Evolutionary conservation across 2,329 filamentous ascomycete genomes (phyloP), one percentile per base, ranked within the genome.

Genomic region (Cladophialophora yegresii): DNA sequence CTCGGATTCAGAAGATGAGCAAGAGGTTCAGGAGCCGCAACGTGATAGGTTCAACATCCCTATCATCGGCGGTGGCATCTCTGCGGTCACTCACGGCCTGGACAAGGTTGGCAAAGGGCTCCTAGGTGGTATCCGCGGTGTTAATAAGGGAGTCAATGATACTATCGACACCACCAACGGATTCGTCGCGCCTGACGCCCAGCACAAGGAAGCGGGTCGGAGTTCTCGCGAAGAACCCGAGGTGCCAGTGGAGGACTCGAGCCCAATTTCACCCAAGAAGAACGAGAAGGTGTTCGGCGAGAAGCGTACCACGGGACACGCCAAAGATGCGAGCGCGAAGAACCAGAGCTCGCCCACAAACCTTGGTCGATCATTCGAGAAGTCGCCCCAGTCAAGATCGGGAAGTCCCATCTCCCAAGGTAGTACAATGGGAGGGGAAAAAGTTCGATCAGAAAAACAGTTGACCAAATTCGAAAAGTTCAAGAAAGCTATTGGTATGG

Each of bases 51-150:
- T 79, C 26, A 77, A 78, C 4, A 77, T 84, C 54, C 82, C 82
- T 5, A 74, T 83, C 8, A 71, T 84, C 28, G 82, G 81, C 26
- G 77, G 81, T 23, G 83, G 81, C 2, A 73, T 85, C 57, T 81
- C 79, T n/a, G 79, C 78, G 26, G 79, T 86, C 23, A 81, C 82
- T 3, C 77, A 81, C 50, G 80, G 81, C 13, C 74, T 82, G 47
- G 76, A 74, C 20, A 79, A 77, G 61, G 58, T 83, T 33, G 80
- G 80, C 3, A 80, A 77, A 65, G 74, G 77, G 4, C 73, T 83
- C 5, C 71, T 80, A n/a, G 78, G 78, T 30, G 76, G 77, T 2
- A 67, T 81, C 33, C 79, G 74, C 55, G 78, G 75, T 58, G 75
- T 75, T 16, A 78, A 77, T 40, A 73, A 73, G 54, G 76, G 71